Base-by-base conservation (phyloP, 306 rosid species). In the Fragaria nilgerrensis region DNA sequence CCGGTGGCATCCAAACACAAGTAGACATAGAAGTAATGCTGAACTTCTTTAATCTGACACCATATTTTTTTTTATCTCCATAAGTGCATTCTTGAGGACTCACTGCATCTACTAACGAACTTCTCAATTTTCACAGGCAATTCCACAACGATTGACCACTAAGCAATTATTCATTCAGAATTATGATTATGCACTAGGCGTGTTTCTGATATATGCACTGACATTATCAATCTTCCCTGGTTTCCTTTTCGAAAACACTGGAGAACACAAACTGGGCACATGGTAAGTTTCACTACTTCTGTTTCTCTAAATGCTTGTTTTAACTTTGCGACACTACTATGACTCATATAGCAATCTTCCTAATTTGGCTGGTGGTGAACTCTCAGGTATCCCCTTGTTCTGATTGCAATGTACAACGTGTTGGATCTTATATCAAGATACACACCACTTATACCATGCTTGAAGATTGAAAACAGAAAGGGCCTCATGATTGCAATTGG, bases 221-320 rank as follows among this genome's bases (percentile, higher is more conserved):
- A 92, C 99, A 8, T 62, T 95, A 81, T 95, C 97, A 10, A 92
- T 95, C 64, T 81, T 86, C 73, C 99, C 97, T 7, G 99, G 97
- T 10, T 92, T 92, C 86, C 76, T 90, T 81, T 95, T 81, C 47
- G 99, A 95, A 85, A 86, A 92, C 52, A 92, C 99, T 0, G 99
- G 99, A 74, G 23, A 80, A 4, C 99, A 95, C 77, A 78, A 77
- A 47, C 77, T 95, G 79, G 97, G 99, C 36, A 5, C 88, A 49
- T 95, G 99, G 98, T 87, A 80, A 74, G 81, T 82, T 62, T 29
- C 15, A 47, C 13, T 27, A 67, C 45, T 29, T 59, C 16, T 19
- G 27, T 43, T 17, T 17, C n/a, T 13, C 43, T 19, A 10, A 43
- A 25, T 44, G 10, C 4, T 29, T 64, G 12, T 34, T 63, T 58